Conservation (phyloP, 2,329 filamentous ascomycete species). For the Raffaelea arxii region DNA sequence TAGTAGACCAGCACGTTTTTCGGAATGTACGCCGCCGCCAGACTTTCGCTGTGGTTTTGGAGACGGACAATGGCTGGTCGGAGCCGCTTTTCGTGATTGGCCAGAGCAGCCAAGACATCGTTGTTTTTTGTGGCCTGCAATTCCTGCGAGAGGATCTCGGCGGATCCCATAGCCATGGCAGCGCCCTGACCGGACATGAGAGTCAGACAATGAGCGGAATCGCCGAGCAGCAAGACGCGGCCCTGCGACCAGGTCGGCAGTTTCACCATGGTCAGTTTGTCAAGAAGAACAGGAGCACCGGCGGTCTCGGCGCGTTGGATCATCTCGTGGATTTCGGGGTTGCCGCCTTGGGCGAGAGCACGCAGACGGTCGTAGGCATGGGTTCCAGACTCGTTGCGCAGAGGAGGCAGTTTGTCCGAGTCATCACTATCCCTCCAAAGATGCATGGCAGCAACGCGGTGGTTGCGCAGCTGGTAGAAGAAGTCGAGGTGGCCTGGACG, state of each 20-base stretch:
- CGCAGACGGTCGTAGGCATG: neutral
- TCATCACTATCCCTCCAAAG: neutral
- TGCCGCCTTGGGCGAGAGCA: neutral
- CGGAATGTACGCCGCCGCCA: neutral
- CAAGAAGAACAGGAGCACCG: neutral
- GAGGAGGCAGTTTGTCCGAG: neutral
- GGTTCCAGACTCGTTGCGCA: neutral
- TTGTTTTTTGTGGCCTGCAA: neutral
- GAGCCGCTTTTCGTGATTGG: neutral
- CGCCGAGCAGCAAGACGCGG: neutral
- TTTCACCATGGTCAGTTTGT: neutral
- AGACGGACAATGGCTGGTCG: neutral
- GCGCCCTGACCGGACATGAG: slow-evolving; percentile 1
- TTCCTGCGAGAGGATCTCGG: neutral
- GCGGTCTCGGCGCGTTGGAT: slow-evolving; percentile 12
- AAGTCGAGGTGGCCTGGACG: neutral
- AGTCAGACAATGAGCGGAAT: slow-evolving; percentile 1
- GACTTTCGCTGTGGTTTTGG: neutral
- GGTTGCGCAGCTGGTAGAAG: neutral
- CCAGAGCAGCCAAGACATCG: neutral
- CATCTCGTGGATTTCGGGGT: slow-evolving; percentile 13
- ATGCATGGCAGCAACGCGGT: neutral
- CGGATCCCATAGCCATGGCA: neutral
- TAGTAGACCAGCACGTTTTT: neutral
- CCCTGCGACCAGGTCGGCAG: slow-evolving; percentile 1